Evolutionary conservation across 2,329 filamentous ascomycete species (phyloP).

Genomic region (Parasarocladium wereldwijsianum): DNA sequence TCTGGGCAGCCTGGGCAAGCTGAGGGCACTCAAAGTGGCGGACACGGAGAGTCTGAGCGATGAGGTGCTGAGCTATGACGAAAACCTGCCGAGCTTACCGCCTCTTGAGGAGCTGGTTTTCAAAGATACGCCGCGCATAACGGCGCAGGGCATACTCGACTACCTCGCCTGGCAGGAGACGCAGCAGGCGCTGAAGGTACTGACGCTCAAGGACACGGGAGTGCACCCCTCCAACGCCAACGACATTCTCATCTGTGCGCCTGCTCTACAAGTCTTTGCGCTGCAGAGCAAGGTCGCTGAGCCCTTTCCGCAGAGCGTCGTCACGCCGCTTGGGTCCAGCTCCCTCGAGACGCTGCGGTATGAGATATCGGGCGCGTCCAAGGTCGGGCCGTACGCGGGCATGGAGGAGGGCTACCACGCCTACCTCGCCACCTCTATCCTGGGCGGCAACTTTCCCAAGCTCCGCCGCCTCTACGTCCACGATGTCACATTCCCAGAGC

Average conservation of each 20-base stretch:
- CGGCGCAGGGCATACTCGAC: conserved; percentile 50
- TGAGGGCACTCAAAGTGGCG: conserved; percentile 63
- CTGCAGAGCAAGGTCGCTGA: conserved; percentile 35
- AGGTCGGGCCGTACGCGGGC: conserved; percentile 40
- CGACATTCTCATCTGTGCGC: conserved; percentile 41
- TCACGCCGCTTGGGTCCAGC: conserved; percentile 50
- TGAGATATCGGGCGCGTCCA: conserved; percentile 55
- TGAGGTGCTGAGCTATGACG: conserved; percentile 53
- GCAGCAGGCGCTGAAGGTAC: conserved; percentile 44
- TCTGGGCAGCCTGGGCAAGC: conserved; percentile 47
- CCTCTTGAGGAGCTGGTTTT: conserved; percentile 60
- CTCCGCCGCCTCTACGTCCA: conserved; percentile 72
- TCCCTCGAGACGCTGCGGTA: conserved; percentile 64
- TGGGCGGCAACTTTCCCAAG: conserved; percentile 58
- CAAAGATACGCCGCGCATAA: conserved; percentile 56
- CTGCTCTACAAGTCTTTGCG: conserved; percentile 40
- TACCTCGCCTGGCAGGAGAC: conserved; percentile 51
- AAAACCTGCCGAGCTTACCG: conserved; percentile 58
- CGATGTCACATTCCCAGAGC: conserved; percentile 69
- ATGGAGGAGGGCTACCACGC: conserved; percentile 57
- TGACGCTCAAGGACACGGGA: conserved; percentile 60
- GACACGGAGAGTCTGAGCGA: conserved; percentile 60
- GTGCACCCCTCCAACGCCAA: conserved; percentile 49
- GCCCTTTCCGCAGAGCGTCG: conserved; percentile 30
- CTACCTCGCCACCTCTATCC: conserved; percentile 73